These are phyloP conservation scores for Epichloe aotearoae DNA, from an alignment of 2,329 filamentous ascomycete species.

Conservation along the genomic window DNA sequence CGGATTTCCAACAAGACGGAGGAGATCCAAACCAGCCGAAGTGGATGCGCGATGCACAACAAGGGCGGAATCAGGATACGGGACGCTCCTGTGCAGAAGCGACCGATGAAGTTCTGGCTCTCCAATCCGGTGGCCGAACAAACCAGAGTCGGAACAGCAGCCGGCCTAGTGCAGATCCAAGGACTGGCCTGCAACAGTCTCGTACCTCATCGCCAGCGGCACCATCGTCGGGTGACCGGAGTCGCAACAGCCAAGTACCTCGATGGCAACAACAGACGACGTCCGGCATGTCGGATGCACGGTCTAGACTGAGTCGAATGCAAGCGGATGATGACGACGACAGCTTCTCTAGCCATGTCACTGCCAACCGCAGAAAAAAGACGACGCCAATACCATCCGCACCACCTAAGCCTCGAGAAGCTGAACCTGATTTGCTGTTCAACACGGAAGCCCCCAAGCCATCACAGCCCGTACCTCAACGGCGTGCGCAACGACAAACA, in stretches of 20 bases:
- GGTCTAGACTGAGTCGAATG: constrained; percentile 54
- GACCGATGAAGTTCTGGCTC: constrained; percentile 66
- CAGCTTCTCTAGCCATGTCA: constrained; percentile 66
- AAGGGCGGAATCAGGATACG: constrained; percentile 25
- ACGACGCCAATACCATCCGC: constrained; percentile 34
- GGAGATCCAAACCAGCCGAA: constrained; percentile 72
- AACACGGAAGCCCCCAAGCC: constrained; percentile 23
- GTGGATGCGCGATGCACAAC: constrained; percentile 77
- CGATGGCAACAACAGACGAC: constrained; percentile 43
- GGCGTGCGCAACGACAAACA: constrained; percentile 20
- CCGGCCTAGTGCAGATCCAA: constrained; percentile 15
- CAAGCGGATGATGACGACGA: constrained; percentile 58
- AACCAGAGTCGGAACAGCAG: constrained; percentile 22
- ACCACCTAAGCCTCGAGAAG: constrained; percentile 20
- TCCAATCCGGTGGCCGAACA: constrained; percentile 54
- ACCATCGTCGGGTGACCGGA: constrained; percentile 29
- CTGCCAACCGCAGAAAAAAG: constrained; percentile 71
- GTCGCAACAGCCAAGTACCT: constrained; percentile 34
- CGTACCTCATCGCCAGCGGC: constrained; percentile 36
- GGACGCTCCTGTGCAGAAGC: constrained; percentile 21
- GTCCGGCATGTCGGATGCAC: constrained; percentile 22
- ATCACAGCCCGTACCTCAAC: constrained; percentile 22
- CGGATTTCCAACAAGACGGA: constrained; percentile 58
- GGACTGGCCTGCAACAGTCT: constrained; percentile 19
- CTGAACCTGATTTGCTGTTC: constrained; percentile 54